phyloP scores from a whole-genome alignment of 202 grass and related monocot genomes.

The Eragrostis tef region DNA sequence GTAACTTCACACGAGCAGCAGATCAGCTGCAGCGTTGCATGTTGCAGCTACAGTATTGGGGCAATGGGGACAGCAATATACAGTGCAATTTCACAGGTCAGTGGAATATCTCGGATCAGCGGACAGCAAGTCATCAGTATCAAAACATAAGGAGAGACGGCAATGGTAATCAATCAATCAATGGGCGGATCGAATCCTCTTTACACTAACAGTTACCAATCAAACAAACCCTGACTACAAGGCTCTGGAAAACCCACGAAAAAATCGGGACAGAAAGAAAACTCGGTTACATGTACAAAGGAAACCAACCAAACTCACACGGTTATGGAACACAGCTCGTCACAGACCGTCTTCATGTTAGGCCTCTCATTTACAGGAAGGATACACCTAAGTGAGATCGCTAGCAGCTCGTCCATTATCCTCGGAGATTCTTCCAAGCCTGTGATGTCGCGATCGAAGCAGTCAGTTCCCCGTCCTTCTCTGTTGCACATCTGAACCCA shows the following conservation, averaged over 20 bases:
- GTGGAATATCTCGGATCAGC: neutral
- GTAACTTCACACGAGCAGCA: conserved; percentile 37
- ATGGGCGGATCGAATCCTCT: conserved; percentile 78
- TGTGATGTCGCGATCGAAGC: conserved; percentile 88
- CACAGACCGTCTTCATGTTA: conserved; percentile 90
- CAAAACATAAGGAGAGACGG: conserved; percentile 20
- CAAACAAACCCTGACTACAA: conserved; percentile 73
- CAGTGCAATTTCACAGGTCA: conserved; percentile 24
- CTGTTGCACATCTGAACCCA: conserved; percentile 98
- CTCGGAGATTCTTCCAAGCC: conserved; percentile 87
- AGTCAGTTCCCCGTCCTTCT: conserved; percentile 90
- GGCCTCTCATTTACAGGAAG: conserved; percentile 95
- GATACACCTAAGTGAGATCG: conserved; percentile 86
- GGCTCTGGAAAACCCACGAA: conserved; percentile 82
- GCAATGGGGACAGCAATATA: neutral
- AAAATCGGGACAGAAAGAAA: conserved; percentile 66
- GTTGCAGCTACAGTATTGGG: conserved; percentile 17
- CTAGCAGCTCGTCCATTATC: conserved; percentile 91
- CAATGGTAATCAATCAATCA: conserved; percentile 85
- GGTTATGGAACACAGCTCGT: conserved; percentile 87
- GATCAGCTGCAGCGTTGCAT: conserved; percentile 21
- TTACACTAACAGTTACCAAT: conserved; percentile 92
- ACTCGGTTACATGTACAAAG: conserved; percentile 77
- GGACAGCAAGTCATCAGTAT: conserved; percentile 6
- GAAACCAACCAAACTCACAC: conserved; percentile 65